Evolutionary conservation across 345 rosid genomes (phyloP), one percentile per base, ranked within the genome.

Genomic region (Aquilaria yunnanensis): DNA sequence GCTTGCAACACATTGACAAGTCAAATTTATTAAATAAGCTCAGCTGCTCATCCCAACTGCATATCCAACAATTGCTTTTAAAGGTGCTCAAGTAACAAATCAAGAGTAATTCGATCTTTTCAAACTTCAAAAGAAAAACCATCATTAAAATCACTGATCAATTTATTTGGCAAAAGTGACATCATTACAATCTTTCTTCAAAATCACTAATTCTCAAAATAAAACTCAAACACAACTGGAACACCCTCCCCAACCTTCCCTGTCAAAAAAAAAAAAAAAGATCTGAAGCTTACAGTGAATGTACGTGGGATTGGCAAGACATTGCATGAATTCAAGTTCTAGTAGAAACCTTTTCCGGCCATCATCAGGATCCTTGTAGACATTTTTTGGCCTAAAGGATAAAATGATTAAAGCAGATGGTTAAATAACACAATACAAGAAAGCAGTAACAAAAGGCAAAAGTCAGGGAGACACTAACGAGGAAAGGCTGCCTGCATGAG

Each of bases 301-400:
- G 66, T 95, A 95, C 59, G 97, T 95, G 47, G 99, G 99, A 69
- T 95, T 95, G 14, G 96, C 97, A 30, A 95, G 92, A 71, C 98
- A 95, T 23, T 95, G 99, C 51, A 91, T 72, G 69, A 95, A 95
- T 63, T 95, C 99, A 69, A 95, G 76, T 59, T 95, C 99, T 14
- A 95, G 85, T 62, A 91, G 77, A 77, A 91, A 87, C 34, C 98
- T 78, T 53, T 87, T 98, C 32, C 84, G 77, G 33, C 99, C 98
- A 74, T 78, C 99, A 65, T 91, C 97, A 0, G 94, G 92, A 77
- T 91, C 98, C 80, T 91, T 84, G 68, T 83, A 95, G 47, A 74
- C 63, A 56, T 63, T 81, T 60, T 78, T 85, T 1, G 87, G 77
- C 71, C 95, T 85, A 72, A 70, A 64, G 14, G 14, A 48, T 9